Conservation (phyloP, 495 filamentous ascomycete species). For the Penicillium atrosanguineum region DNA sequence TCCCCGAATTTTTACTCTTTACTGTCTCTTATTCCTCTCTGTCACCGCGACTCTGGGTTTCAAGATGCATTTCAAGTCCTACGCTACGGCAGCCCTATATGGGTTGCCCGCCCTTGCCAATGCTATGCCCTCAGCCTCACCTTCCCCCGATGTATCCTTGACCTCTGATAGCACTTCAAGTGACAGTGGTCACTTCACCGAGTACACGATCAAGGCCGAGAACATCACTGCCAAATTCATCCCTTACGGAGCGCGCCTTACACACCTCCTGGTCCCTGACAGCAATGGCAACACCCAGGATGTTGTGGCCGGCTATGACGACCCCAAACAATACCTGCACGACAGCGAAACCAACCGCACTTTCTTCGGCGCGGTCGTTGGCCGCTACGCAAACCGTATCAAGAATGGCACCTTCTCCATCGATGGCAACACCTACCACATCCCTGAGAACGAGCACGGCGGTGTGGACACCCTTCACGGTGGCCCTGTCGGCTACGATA, state of each 20-base stretch:
- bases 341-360: constrained; percentile 67
- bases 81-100: constrained; percentile 34
- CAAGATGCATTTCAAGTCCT: constrained; percentile 43
- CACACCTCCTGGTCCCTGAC: constrained; percentile 72
- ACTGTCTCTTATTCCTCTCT: constrained; percentile 32
- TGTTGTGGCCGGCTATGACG: constrained; percentile 76
- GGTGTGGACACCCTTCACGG: constrained; percentile 76
- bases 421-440: constrained; percentile 61
- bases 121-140: constrained; percentile 15
- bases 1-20: constrained; percentile 27
- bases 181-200: constrained; percentile 41
- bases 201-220: constrained; percentile 70
- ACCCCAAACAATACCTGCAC: constrained; percentile 65
- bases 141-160: constrained; percentile 1
- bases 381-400: constrained; percentile 84
- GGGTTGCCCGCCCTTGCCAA: constrained; percentile 34
- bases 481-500: constrained; percentile 77
- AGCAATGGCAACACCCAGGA: constrained; percentile 62
- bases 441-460: constrained; percentile 68
- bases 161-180: constrained; percentile 6
- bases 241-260: constrained; percentile 74
- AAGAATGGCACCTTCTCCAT: constrained; percentile 79
- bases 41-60: constrained; percentile 27
- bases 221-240: constrained; percentile 74
- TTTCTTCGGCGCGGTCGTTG: constrained; percentile 73